Evolutionary conservation across 129 eudicot species (phyloP).

Genomic region (Gnaphalium uliginosum): DNA sequence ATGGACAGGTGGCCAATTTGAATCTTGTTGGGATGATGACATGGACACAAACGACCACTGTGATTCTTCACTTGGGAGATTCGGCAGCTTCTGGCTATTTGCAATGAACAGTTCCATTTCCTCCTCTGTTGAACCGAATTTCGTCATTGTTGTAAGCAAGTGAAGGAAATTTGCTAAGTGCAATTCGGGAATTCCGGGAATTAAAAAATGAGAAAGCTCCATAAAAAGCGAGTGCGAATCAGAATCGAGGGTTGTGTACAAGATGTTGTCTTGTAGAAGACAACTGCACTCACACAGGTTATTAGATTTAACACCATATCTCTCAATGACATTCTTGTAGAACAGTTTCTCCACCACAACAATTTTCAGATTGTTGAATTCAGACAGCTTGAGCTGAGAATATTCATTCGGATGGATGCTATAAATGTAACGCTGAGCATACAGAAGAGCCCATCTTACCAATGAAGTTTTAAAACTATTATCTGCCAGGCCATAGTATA

Average conservation of each 20-base stretch:
- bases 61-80: constrained; percentile 69
- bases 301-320: constrained; percentile 40
- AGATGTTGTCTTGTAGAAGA: constrained; percentile 57
- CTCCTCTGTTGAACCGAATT: constrained; percentile 79
- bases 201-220: constrained; percentile 67
- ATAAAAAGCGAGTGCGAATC: constrained; percentile 65
- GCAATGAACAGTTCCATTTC: constrained; percentile 63
- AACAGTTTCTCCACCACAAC: constrained; percentile 65
- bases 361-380: constrained; percentile 41
- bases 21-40: constrained; percentile 2
- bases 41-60: constrained; percentile 57
- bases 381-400: constrained; percentile 49
- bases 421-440: constrained; percentile 72
- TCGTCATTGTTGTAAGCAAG: constrained; percentile 79
- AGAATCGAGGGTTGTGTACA: constrained; percentile 62
- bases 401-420: constrained; percentile 49
- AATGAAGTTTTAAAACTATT: constrained; percentile 46
- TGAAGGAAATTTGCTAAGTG: constrained; percentile 86
- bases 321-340: constrained; percentile 54
- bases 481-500: constrained; percentile 52
- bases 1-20: too few relatives aligned
- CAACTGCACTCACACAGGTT: constrained; percentile 55
- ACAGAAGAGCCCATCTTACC: constrained; percentile 73
- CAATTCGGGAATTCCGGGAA: constrained; percentile 52
- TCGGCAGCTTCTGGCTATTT: constrained; percentile 65